Evolutionary conservation across 129 eudicot species (phyloP).

Genomic region (Escallonia herrerae): DNA sequence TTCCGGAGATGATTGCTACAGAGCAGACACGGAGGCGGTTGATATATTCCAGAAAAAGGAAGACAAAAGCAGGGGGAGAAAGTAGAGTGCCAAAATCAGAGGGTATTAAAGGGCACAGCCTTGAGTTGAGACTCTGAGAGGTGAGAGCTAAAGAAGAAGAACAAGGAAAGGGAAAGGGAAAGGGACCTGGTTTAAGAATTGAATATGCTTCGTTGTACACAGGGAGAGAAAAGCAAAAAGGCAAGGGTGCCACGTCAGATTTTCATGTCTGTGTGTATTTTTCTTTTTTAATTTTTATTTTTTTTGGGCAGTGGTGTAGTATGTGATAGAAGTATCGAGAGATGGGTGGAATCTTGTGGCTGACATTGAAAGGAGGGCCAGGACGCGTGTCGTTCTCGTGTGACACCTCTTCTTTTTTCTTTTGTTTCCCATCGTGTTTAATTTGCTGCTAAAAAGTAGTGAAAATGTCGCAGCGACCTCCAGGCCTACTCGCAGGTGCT

Average conservation of each 20-base stretch:
- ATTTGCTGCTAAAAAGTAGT: not conserved
- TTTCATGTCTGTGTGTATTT: not conserved
- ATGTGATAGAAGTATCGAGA: constrained; percentile 38
- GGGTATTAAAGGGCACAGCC: no score
- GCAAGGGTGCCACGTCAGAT: constrained; percentile 43
- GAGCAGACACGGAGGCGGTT: no score
- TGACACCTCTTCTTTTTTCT: constrained; percentile 15
- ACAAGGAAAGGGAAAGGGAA: constrained; percentile 9
- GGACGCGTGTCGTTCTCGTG: constrained; percentile 53
- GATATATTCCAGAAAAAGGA: no score
- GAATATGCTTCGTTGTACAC: no score
- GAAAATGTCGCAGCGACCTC: no score
- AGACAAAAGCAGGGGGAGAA: no score
- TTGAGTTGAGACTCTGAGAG: no score
- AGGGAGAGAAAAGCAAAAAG: constrained; percentile 14
- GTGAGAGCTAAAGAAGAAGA: no score
- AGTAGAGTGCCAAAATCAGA: no score
- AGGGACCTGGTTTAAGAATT: not conserved
- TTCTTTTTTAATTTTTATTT: not conserved
- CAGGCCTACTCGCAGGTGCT: no score
- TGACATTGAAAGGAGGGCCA: constrained; percentile 34
- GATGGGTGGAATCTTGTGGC: constrained; percentile 60
- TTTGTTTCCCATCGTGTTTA: constrained; percentile 13
- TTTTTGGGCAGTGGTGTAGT: not conserved
- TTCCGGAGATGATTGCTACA: no score